Evolutionary conservation across 805 yeast species (phyloP).

Genomic region (Yamadazyma takamatsuzukensis): DNA sequence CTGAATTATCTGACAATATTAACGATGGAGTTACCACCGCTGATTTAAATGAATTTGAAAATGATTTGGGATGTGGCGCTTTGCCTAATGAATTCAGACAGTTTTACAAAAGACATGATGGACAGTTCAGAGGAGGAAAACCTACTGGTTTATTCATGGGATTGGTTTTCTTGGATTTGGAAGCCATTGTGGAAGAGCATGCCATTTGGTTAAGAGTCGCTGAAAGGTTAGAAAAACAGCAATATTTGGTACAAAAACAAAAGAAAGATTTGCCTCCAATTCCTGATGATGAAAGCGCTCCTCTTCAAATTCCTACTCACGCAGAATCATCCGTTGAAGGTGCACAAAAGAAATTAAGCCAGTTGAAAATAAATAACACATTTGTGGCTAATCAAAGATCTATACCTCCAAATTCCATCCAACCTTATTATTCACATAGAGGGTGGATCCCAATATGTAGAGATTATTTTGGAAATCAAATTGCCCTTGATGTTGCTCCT

Average conservation of each 20-base stretch:
- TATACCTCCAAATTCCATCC: conserved; percentile 36
- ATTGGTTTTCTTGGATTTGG: conserved; percentile 38
- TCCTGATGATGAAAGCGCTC: conserved; percentile 5
- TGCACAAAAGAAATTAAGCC: conserved; percentile 9
- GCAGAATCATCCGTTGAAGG: conserved; percentile 16
- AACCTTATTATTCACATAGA: conserved; percentile 30
- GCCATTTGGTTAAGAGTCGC: conserved; percentile 41
- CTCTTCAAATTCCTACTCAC: too few relatives aligned
- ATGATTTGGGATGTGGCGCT: conserved; percentile 40
- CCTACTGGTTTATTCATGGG: conserved; percentile 46
- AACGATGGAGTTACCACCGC: conserved; percentile 43
- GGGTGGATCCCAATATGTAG: conserved; percentile 42
- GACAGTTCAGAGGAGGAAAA: conserved; percentile 43
- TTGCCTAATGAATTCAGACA: conserved; percentile 43
- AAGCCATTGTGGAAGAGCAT: conserved; percentile 39
- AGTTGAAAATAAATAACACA: conserved; percentile 14
- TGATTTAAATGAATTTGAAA: conserved; percentile 44
- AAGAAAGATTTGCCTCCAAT: conserved; percentile 3
- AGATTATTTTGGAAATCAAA: conserved; percentile 41
- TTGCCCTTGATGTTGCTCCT: conserved; percentile 41
- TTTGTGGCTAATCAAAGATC: conserved; percentile 34
- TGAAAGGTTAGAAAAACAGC: conserved; percentile 36
- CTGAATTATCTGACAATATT: conserved; percentile 42
- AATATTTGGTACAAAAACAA: conserved; percentile 24
- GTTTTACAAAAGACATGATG: conserved; percentile 43